Percentiles rank a stretch among this genome's conserved stretches.
Evolutionary conservation across 177 flowering plant species (phyloP).

Genomic region (Vitis hybrid): DNA sequence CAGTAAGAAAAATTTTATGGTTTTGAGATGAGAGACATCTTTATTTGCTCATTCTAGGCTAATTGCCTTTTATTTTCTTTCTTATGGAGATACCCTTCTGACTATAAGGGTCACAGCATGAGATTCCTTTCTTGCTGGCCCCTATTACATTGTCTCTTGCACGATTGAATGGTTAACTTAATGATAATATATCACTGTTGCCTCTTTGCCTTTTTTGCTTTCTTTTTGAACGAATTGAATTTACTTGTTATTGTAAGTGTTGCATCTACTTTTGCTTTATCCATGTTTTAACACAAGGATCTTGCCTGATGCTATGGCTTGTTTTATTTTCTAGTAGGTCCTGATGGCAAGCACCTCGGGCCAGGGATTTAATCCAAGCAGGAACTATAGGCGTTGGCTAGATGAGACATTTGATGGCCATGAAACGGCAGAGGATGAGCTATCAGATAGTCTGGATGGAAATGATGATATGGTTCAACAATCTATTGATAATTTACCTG

Average conservation of each 20-base stretch:
- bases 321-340: constrained; percentile 5
- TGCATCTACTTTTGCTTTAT: background rate
- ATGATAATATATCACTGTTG: no score
- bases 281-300: background rate
- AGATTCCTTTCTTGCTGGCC: no score
- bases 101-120: no score
- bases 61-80: no score
- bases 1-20: no score
- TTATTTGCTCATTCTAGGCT: no score
- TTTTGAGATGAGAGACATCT: no score
- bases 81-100: no score
- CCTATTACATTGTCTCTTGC: no score
- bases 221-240: no score
- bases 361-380: constrained; percentile 9
- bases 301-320: background rate
- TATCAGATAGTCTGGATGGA: constrained; percentile 19
- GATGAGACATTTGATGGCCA: constrained; percentile 22
- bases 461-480: constrained; percentile 18
- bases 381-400: constrained; percentile 16
- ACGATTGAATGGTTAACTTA: no score
- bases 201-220: no score
- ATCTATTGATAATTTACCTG: constrained; percentile 17
- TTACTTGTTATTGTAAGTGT: background rate
- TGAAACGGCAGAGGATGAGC: constrained; percentile 25
- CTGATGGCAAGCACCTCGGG: constrained; percentile 24